Conservation (phyloP, 2,329 filamentous ascomycete genomes). For the Trichoderma sp. region DNA sequence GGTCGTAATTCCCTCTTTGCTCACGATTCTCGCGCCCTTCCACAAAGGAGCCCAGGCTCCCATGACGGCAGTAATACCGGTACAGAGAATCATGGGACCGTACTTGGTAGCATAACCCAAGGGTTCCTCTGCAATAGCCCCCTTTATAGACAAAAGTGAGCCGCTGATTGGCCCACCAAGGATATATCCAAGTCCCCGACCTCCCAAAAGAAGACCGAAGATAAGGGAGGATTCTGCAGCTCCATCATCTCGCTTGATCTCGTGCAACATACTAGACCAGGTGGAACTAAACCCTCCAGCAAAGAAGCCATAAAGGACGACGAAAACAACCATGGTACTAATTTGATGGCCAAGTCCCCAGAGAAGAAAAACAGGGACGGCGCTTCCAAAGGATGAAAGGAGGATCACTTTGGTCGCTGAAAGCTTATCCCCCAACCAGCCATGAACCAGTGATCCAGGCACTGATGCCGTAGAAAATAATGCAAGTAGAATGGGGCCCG, state of each 20-base stretch:
- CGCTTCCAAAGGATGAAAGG: constrained; percentile 56
- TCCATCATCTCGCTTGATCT: constrained; percentile 31
- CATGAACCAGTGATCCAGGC: constrained; percentile 58
- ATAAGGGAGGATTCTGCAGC: constrained; percentile 51
- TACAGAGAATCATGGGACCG: constrained; percentile 35
- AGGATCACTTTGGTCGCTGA: constrained; percentile 54
- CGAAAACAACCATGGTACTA: constrained; percentile 57
- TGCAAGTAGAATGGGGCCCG: constrained; percentile 55
- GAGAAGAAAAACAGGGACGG: constrained; percentile 55
- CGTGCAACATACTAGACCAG: constrained; percentile 57
- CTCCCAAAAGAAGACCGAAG: constrained; percentile 56
- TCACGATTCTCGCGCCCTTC: constrained; percentile 32
- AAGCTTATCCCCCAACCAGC: constrained; percentile 54
- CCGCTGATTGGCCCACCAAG: constrained; percentile 55
- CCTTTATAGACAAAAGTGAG: constrained; percentile 29
- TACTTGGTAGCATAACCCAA: constrained; percentile 34
- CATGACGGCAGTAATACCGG: constrained; percentile 32
- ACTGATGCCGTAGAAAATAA: constrained; percentile 62
- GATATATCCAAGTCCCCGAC: constrained; percentile 61
- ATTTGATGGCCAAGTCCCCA: constrained; percentile 59
- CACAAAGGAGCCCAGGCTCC: constrained; percentile 34
- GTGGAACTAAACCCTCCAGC: constrained; percentile 62
- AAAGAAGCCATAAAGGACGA: constrained; percentile 63
- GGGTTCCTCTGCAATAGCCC: constrained; percentile 27
- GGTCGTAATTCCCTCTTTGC: background rate